A percentile compares a stretch with the other conserved stretches of the same genome.
Conservation (phyloP, 805 yeast species). For the Starmerella khaoyaiensis region DNA sequence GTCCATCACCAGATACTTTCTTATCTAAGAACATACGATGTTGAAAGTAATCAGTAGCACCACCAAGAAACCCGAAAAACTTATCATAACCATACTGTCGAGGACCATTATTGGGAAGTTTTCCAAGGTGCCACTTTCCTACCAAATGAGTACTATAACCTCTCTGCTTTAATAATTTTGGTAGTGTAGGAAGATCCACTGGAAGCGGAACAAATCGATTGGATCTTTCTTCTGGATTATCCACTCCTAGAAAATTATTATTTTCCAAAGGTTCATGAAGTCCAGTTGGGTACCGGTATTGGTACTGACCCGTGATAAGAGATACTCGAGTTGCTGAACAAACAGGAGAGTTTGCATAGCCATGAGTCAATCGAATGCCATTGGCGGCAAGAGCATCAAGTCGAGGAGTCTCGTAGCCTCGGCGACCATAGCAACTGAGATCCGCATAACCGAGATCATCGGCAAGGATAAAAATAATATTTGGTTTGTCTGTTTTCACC, state of each 20-base stretch:
- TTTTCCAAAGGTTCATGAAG: conserved; percentile 19
- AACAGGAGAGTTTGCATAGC: conserved; percentile 53
- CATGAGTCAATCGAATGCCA: conserved; percentile 43
- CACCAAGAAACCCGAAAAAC: conserved; percentile 21
- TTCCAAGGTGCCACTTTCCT: conserved; percentile 53
- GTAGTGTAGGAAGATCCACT: conserved; percentile 24
- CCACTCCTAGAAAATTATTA: neutral
- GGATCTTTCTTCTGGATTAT: conserved; percentile 10
- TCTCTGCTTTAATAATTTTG: conserved; percentile 37
- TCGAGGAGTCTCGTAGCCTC: conserved; percentile 44
- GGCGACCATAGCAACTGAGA: conserved; percentile 39
- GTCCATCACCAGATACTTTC: conserved; percentile 11
- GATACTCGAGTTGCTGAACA: conserved; percentile 54
- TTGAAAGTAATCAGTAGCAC: conserved; percentile 20
- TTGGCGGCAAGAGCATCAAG: conserved; percentile 33
- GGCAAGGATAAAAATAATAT: conserved; percentile 44
- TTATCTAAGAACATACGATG: conserved; percentile 14
- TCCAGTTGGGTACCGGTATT: conserved; percentile 30
- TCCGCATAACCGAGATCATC: conserved; percentile 54
- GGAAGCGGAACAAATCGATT: conserved; percentile 17
- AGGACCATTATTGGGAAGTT: conserved; percentile 28
- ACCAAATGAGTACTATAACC: conserved; percentile 41
- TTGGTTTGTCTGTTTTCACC: conserved; percentile 30
- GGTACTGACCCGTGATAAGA: conserved; percentile 48
- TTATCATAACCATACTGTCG: conserved; percentile 20